Conservation (phyloP, 148 eudicot species). For the Dianthus caryophyllus region DNA sequence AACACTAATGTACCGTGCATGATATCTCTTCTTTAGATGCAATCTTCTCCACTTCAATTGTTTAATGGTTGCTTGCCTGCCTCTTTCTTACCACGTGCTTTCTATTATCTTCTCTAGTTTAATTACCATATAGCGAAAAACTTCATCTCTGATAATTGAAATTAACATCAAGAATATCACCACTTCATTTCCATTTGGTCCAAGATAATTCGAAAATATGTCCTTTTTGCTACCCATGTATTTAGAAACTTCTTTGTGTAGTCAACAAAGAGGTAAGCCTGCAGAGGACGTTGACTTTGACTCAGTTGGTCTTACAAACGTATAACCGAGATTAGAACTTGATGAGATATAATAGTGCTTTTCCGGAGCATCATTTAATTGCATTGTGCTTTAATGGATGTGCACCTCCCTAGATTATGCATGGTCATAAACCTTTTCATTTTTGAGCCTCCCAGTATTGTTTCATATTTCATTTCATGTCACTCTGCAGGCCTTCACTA, state of each 20-base stretch:
- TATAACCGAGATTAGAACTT: neutral
- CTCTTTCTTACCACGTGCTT: neutral
- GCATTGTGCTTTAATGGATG: neutral
- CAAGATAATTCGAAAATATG: neutral
- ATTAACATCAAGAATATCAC: neutral
- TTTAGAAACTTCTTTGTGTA: neutral
- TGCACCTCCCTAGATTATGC: neutral
- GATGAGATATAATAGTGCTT: neutral
- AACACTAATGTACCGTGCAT: neutral
- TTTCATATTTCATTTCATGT: constrained; percentile 9
- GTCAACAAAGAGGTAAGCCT: neutral
- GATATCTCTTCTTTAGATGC: neutral
- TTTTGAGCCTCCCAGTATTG: neutral
- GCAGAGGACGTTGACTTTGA: neutral
- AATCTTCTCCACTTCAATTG: neutral
- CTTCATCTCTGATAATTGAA: neutral
- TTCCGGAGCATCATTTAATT: neutral
- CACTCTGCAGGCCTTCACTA: constrained; percentile 69
- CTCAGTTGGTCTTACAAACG: neutral
- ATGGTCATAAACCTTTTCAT: neutral
- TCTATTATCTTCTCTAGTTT: neutral
- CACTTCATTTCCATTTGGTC: neutral
- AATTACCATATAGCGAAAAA: neutral
- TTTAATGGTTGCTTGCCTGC: neutral
- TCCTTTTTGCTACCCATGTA: neutral